These are phyloP conservation scores for Gilbertella persicaria DNA, from an alignment of 371 early-diverging fungal species.

Conservation along the genomic window DNA sequence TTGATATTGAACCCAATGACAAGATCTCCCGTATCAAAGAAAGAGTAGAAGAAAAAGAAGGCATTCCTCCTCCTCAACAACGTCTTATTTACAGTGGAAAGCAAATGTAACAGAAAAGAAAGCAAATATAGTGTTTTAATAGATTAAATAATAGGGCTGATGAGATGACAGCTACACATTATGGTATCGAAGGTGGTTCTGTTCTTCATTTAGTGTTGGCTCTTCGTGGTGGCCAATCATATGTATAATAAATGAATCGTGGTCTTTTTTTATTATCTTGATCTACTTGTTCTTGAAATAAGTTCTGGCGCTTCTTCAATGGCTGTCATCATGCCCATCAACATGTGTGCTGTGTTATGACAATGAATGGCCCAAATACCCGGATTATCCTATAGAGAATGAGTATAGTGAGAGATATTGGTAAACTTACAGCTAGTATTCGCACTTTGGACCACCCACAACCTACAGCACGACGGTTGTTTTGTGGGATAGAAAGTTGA, in stretches of 20 bases:
- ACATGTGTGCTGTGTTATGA: constrained; percentile 42
- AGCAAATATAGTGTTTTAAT: neutral
- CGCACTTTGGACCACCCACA: constrained; percentile 47
- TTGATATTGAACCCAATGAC: constrained; percentile 89
- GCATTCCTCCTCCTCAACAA: constrained; percentile 96
- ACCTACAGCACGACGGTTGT: constrained; percentile 16
- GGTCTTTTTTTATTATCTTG: too few relatives aligned
- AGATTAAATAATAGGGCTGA: constrained; percentile 69
- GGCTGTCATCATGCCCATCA: constrained; percentile 40
- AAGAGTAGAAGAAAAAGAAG: constrained; percentile 95
- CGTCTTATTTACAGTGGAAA: constrained; percentile 94
- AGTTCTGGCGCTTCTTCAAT: constrained; percentile 40
- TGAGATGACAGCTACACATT: constrained; percentile 78
- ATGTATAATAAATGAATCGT: neutral
- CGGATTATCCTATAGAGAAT: constrained; percentile 33
- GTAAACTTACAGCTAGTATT: constrained; percentile 33
- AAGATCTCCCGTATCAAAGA: constrained; percentile 93
- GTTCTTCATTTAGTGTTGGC: constrained; percentile 98
- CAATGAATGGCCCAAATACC: constrained; percentile 45
- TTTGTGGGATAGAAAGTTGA: neutral
- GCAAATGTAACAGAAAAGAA: constrained; percentile 71
- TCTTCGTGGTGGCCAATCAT: constrained; percentile 87
- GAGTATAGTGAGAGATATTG: too few relatives aligned
- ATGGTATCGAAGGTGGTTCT: constrained; percentile 84
- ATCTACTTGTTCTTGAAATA: constrained; percentile 4